Evolutionary conservation across 768 basidiomycete species (phyloP).

Genomic region (Kwoniella heveanensis): DNA sequence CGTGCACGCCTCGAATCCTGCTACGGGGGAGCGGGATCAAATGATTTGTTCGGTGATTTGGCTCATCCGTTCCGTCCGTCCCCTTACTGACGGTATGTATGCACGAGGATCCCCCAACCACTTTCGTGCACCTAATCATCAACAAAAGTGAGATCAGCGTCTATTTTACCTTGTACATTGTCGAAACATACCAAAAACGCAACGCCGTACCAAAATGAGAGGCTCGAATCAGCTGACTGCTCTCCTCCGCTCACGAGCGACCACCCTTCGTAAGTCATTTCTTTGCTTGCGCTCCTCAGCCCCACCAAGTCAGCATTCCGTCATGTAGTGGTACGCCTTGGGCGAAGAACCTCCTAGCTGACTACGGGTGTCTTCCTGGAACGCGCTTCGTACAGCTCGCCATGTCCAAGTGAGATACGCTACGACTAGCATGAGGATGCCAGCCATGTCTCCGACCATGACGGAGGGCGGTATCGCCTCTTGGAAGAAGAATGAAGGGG

Average conservation of each 20-base stretch:
- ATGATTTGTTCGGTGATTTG: not conserved
- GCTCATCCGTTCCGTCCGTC: not conserved
- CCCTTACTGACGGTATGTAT: too few relatives aligned
- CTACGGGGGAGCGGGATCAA: not conserved
- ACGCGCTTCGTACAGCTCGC: not conserved
- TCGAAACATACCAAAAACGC: too few relatives aligned
- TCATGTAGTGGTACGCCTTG: too few relatives aligned
- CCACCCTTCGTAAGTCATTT: not conserved
- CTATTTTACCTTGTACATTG: not conserved
- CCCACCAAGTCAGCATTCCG: too few relatives aligned
- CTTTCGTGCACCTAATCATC: too few relatives aligned
- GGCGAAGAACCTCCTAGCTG: not conserved
- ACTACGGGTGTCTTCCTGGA: not conserved
- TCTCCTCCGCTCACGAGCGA: constrained; percentile 1
- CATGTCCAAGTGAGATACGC: constrained; percentile 56
- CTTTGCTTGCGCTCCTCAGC: not conserved
- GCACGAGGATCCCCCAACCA: not conserved
- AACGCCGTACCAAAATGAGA: constrained; percentile 8
- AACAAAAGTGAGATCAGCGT: not conserved
- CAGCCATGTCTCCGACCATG: constrained; percentile 97
- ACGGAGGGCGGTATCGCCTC: constrained; percentile 86
- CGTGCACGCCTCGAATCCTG: not conserved
- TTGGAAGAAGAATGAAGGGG: constrained; percentile 89
- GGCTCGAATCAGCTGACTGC: constrained; percentile 2
- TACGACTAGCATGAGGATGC: constrained; percentile 80